These are phyloP conservation scores for Phytophthora meadii DNA, from an alignment of 352 stramenopile genomes.

Conservation along the genomic window DNA sequence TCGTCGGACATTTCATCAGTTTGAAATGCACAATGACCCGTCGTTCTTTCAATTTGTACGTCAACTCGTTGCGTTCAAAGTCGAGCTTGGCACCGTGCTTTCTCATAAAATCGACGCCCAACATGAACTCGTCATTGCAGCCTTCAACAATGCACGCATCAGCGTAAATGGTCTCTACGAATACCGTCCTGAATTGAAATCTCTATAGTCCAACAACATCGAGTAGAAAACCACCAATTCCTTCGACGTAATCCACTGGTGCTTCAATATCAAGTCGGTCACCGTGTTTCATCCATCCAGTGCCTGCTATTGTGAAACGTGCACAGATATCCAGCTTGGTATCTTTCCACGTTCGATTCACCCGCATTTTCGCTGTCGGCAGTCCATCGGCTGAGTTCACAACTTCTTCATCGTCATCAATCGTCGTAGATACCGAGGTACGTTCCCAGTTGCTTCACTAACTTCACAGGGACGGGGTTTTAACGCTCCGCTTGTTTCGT, in stretches of 20 bases:
- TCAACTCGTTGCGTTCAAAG: neutral
- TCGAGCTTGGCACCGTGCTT: neutral
- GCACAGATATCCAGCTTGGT: neutral
- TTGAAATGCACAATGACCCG: neutral
- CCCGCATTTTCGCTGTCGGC: no score
- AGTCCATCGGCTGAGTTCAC: no score
- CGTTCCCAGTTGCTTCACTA: no score
- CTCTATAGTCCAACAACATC: neutral
- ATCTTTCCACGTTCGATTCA: no score
- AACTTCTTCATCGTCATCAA: no score
- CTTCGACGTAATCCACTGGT: conserved; percentile 2
- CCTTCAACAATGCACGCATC: neutral
- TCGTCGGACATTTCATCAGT: neutral
- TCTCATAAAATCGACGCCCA: neutral
- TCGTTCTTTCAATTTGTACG: neutral
- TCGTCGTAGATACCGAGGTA: no score
- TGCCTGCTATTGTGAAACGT: conserved; percentile 1
- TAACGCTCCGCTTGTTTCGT: no score
- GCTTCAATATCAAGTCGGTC: neutral
- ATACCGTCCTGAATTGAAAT: neutral
- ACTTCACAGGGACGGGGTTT: no score
- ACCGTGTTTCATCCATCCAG: conserved; percentile 6
- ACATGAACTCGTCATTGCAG: neutral
- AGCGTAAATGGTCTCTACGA: neutral
- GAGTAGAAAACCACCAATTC: neutral